Conservation (phyloP, 345 rosid genomes). For the Populus pruinosa region DNA sequence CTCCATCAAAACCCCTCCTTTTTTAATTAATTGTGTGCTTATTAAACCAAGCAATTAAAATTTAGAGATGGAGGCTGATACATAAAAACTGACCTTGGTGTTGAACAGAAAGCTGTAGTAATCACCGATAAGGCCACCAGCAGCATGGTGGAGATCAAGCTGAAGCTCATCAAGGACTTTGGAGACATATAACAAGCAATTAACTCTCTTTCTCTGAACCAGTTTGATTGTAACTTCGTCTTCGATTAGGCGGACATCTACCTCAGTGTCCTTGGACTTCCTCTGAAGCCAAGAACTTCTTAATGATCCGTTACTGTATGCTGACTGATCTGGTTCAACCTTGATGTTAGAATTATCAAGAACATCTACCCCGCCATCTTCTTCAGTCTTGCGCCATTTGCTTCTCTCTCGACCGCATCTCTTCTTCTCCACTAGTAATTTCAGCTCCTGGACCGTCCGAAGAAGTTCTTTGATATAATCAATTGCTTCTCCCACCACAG, state of each 20-base stretch:
- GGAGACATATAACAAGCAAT: slow-evolving; percentile 72
- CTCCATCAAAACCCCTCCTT: neutral
- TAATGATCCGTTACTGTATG: slow-evolving; percentile 38
- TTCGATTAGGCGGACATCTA: slow-evolving; percentile 76
- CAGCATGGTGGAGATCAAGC: slow-evolving; percentile 78
- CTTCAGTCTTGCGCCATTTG: slow-evolving; percentile 43
- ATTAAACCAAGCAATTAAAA: neutral
- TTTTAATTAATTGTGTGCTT: neutral
- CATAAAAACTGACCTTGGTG: slow-evolving; percentile 53
- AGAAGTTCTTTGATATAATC: slow-evolving; percentile 71
- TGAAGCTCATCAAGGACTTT: slow-evolving; percentile 73
- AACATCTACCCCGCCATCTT: slow-evolving; percentile 36
- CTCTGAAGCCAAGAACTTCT: slow-evolving; percentile 91
- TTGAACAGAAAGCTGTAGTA: slow-evolving; percentile 71
- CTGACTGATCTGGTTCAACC: slow-evolving; percentile 44
- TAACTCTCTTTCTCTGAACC: slow-evolving; percentile 71
- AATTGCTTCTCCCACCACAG: slow-evolving; percentile 75
- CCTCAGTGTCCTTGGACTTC: slow-evolving; percentile 78
- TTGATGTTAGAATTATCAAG: slow-evolving; percentile 39
- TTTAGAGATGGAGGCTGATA: neutral
- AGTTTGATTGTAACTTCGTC: slow-evolving; percentile 88
- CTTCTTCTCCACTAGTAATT: slow-evolving; percentile 71
- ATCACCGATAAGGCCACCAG: slow-evolving; percentile 87
- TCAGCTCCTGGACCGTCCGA: slow-evolving; percentile 64
- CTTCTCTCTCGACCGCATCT: slow-evolving; percentile 53